A percentile compares a stretch with the other conserved stretches of the same genome.
phyloP scores from a whole-genome alignment of 192 early-diverging fungal species.

The Mortierella claussenii region DNA sequence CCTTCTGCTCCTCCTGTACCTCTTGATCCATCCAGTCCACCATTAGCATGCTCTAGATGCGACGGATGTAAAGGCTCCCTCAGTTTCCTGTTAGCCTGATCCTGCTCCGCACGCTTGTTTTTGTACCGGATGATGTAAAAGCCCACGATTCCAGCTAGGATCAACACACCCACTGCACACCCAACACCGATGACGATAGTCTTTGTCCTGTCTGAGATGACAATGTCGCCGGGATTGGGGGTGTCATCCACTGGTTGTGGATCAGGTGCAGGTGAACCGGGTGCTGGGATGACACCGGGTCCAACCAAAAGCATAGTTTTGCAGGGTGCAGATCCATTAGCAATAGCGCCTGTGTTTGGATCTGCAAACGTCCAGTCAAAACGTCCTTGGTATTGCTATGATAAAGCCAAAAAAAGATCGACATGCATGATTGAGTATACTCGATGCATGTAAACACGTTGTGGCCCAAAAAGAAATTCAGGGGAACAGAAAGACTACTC shows the following conservation, averaged over 20 bases:
- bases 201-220: slow-evolving; percentile 28
- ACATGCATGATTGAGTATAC: no score
- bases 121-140: slow-evolving; percentile 45
- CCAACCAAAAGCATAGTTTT: slow-evolving; percentile 33
- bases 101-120: slow-evolving; percentile 30
- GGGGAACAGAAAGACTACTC: no score
- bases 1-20: no score
- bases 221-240: not conserved
- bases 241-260: slow-evolving; percentile 11
- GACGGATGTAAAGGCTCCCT: slow-evolving; percentile 25
- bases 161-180: slow-evolving; percentile 26
- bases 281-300: not conserved
- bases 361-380: slow-evolving; percentile 30
- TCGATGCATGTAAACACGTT: no score
- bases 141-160: slow-evolving; percentile 29
- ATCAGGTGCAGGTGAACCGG: not conserved
- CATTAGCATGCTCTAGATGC: no score
- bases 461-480: no score
- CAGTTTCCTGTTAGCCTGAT: slow-evolving; percentile 5
- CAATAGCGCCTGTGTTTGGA: not conserved
- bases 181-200: slow-evolving; percentile 36
- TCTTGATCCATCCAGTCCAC: no score
- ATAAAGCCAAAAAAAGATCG: not conserved
- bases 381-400: slow-evolving; percentile 40
- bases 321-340: slow-evolving; percentile 4